These are phyloP conservation scores for Phalaenopsis aphrodite DNA, from an alignment of 106 monocot genomes.

Conservation along the genomic window DNA sequence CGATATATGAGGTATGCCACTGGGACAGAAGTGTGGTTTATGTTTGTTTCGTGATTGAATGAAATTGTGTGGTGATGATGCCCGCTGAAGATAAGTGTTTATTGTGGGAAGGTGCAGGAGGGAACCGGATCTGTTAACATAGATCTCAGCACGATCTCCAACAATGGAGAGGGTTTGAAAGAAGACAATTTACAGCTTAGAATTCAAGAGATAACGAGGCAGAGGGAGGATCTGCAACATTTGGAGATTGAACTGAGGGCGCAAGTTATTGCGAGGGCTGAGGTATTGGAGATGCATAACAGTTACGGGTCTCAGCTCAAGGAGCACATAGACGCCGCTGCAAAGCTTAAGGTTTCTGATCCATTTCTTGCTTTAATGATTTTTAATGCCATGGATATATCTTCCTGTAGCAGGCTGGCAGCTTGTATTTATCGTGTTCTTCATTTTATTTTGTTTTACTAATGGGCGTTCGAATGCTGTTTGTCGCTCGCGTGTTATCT, in stretches of 20 bases:
- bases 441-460: background rate
- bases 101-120: constrained; percentile 37
- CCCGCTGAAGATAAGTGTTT: background rate
- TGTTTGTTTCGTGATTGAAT: background rate
- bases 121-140: constrained; percentile 22
- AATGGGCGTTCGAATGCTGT: background rate
- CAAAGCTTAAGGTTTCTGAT: constrained; percentile 57
- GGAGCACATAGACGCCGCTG: constrained; percentile 40
- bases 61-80: background rate
- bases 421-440: background rate
- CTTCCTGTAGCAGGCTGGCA: background rate
- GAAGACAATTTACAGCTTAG: constrained; percentile 38
- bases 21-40: background rate
- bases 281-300: constrained; percentile 37
- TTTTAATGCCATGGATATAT: constrained; percentile 1
- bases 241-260: constrained; percentile 54
- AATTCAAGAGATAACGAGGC: constrained; percentile 34
- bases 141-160: constrained; percentile 36
- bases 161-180: constrained; percentile 32
- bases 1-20: constrained; percentile 46
- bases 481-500: background rate
- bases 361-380: constrained; percentile 6
- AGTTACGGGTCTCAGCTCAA: constrained; percentile 36
- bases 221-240: constrained; percentile 49
- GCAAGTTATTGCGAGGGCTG: constrained; percentile 29